Evolutionary conservation across 257 asterid genomes (phyloP).

Genomic region (Verbena officinalis): DNA sequence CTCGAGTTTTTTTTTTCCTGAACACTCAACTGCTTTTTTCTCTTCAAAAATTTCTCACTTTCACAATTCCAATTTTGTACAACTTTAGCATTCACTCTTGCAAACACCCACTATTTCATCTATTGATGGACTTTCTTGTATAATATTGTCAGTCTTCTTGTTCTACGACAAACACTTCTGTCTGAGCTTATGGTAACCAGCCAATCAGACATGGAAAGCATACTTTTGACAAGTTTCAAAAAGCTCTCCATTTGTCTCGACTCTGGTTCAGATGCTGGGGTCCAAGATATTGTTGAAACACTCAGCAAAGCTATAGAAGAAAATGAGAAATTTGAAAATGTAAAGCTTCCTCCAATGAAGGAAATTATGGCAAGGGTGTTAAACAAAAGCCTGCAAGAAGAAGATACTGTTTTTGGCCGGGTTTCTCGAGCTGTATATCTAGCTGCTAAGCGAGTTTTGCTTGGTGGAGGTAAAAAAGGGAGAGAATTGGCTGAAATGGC

Average conservation of each 20-base stretch:
- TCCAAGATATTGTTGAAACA: slow-evolving; percentile 47
- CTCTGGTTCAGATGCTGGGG: slow-evolving; percentile 49
- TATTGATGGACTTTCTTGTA: not conserved
- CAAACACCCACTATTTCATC: too few relatives aligned
- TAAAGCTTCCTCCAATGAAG: slow-evolving; percentile 40
- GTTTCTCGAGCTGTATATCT: slow-evolving; percentile 49
- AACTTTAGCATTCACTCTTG: too few relatives aligned
- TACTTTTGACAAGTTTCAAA: slow-evolving; percentile 37
- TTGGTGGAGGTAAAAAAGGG: slow-evolving; percentile 48
- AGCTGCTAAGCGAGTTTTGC: slow-evolving; percentile 52
- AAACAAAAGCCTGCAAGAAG: slow-evolving; percentile 61
- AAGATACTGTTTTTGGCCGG: slow-evolving; percentile 50
- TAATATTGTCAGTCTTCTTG: slow-evolving; percentile 45
- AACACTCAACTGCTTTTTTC: too few relatives aligned
- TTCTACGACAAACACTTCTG: slow-evolving; percentile 58
- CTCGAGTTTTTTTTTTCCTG: too few relatives aligned
- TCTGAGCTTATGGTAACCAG: slow-evolving; percentile 41
- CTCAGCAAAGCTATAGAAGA: slow-evolving; percentile 26
- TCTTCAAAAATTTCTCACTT: too few relatives aligned
- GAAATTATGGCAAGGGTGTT: slow-evolving; percentile 62
- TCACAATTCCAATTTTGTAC: too few relatives aligned
- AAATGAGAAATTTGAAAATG: slow-evolving; percentile 29
- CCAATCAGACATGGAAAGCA: slow-evolving; percentile 43
- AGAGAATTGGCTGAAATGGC: slow-evolving; percentile 51
- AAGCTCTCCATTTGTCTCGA: slow-evolving; percentile 54